These are phyloP conservation scores for Sungouiozyma intestinalis DNA, from an alignment of 805 yeast genomes.

Conservation along the genomic window DNA sequence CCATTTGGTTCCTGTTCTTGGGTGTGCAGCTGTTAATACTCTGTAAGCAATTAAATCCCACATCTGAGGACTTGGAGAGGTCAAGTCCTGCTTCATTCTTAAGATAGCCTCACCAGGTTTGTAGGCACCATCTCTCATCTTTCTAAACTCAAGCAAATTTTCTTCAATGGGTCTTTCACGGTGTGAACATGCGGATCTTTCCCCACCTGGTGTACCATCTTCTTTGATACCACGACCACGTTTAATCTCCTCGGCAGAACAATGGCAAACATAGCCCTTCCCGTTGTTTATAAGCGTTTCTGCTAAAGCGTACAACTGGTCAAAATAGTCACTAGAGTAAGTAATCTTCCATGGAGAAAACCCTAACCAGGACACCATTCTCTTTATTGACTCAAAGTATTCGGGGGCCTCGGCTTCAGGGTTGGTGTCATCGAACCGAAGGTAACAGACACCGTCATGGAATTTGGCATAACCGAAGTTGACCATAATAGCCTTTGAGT, in stretches of 20 bases:
- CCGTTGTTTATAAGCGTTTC: constrained; percentile 63
- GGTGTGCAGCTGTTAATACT: constrained; percentile 84
- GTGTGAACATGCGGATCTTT: constrained; percentile 72
- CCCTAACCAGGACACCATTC: constrained; percentile 90
- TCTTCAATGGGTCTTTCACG: constrained; percentile 63
- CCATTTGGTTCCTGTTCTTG: constrained; percentile 96
- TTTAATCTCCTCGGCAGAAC: constrained; percentile 85
- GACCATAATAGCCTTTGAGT: constrained; percentile 94
- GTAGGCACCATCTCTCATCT: constrained; percentile 84
- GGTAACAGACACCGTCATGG: constrained; percentile 78
- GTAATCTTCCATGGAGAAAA: constrained; percentile 90
- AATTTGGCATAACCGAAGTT: constrained; percentile 94
- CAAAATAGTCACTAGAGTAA: constrained; percentile 92
- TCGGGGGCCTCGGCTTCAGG: constrained; percentile 98
- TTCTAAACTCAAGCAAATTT: constrained; percentile 70
- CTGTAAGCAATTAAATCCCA: constrained; percentile 99
- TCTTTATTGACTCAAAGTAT: constrained; percentile 72
- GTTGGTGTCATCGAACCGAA: constrained; percentile 94
- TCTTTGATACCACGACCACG: constrained; percentile 81
- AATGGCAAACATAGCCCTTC: constrained; percentile 85
- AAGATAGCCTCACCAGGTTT: constrained; percentile 86
- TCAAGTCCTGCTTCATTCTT: constrained; percentile 92
- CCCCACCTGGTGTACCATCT: constrained; percentile 92
- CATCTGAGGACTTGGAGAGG: constrained; percentile 95
- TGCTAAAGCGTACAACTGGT: constrained; percentile 77